Base-by-base conservation (phyloP, 2,329 filamentous ascomycete genomes). In the Ascosphaera apis region DNA sequence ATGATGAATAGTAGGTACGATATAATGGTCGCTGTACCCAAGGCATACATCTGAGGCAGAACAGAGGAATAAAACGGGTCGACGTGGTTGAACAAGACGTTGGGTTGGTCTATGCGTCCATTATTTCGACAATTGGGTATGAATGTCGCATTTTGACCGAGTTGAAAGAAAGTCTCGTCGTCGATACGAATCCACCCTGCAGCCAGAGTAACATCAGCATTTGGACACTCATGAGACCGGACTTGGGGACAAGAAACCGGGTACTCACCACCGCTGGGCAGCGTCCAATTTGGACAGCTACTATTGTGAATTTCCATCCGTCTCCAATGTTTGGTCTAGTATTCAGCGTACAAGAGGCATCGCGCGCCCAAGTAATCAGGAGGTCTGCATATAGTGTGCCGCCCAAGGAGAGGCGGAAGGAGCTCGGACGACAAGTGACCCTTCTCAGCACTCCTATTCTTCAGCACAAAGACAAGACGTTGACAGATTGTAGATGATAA, bases 21-120 rank as follows among this genome's bases (percentile, higher is more conserved):
- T 35, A 91, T 76, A 37, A 92, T 77, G 1, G 84, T 95, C 13
- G 82, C 82, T 12, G 83, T 80, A 38, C 83, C 83, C 37, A 95
- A 77, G 33, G 84, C 84, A 51, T 93, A 98, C 47, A 80, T 77
- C 55, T 91, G 83, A 11, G 88, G 86, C 32, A 88, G 86, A 15
- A 81, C 83, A 27, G 84, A 92, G 37, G 84, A 77, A 55, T 91
- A 92, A 55, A 98, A 98, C 6, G 83, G 83, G 48, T 91, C 81
- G 42, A 70, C 66, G 37, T 80, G 69, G 53, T 83, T 72, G 40
- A 74, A 68, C 42, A 74, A 55, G 40, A 32, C 31, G 8, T 32
- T 32, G 31, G 13, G 37, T 15, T 34, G 41, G 19, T 25, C 41
- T 31, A 31, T 38, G 12, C 38, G 40, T 40, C 35, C 31, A 15